These are phyloP conservation scores for Chlorella variabilis DNA, from an alignment of 163 green algal genomes.

Conservation along the genomic window DNA sequence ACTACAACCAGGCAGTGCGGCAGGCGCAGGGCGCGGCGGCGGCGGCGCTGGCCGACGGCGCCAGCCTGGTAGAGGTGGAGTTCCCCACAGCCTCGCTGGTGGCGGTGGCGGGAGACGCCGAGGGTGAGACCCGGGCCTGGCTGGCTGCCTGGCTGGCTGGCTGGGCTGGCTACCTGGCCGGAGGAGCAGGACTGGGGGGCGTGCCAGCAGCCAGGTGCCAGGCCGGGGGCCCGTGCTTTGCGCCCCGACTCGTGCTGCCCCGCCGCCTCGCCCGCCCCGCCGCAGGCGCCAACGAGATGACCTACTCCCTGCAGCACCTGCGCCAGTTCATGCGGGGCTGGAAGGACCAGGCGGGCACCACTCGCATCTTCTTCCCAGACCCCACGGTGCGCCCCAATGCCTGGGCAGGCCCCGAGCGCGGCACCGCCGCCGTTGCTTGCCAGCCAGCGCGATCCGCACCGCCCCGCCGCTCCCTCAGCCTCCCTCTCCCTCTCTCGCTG, in stretches of 20 bases:
- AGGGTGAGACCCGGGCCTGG: neutral
- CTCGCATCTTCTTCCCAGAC: constrained; percentile 76
- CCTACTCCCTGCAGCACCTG: constrained; percentile 65
- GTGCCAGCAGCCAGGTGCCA: too few relatives aligned
- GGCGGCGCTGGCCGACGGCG: constrained; percentile 63
- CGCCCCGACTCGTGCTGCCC: neutral
- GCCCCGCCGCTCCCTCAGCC: too few relatives aligned
- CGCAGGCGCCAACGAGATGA: constrained; percentile 81
- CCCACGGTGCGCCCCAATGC: constrained; percentile 29
- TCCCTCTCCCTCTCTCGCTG: neutral
- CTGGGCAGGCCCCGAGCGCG: too few relatives aligned
- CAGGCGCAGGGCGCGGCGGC: constrained; percentile 67
- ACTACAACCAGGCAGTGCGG: constrained; percentile 52
- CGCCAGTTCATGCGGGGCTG: constrained; percentile 55
- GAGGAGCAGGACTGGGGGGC: too few relatives aligned
- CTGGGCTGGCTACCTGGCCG: neutral
- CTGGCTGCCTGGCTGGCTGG: neutral
- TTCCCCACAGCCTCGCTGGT: constrained; percentile 64
- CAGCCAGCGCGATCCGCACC: too few relatives aligned
- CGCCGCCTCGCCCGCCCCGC: too few relatives aligned
- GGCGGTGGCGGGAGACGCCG: constrained; percentile 54
- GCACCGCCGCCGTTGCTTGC: too few relatives aligned
- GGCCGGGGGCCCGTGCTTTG: neutral
- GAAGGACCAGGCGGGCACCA: constrained; percentile 48
- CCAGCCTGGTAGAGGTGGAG: constrained; percentile 74